Evolutionary conservation across 768 basidiomycete genomes (phyloP).

Genomic region (Solioccasus polychromus): DNA sequence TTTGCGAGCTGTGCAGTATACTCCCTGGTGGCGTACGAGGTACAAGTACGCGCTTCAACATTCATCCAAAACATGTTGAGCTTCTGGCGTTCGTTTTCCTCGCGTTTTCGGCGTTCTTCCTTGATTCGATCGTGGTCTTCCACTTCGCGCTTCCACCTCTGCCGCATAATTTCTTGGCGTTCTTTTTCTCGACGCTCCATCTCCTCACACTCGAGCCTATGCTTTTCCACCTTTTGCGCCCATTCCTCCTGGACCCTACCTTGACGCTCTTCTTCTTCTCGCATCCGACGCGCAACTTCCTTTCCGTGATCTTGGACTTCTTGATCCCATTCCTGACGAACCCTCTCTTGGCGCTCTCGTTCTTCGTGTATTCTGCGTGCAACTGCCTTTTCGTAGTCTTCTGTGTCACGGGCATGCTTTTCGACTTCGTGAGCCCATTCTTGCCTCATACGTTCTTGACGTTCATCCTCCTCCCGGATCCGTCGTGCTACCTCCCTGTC

Average conservation of each 20-base stretch:
- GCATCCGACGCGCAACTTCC: background rate
- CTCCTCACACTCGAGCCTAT: slow-evolving; percentile 10
- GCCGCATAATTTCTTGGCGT: slow-evolving; percentile 7
- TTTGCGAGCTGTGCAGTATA: slow-evolving; percentile 30
- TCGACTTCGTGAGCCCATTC: slow-evolving; percentile 6
- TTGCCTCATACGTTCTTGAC: slow-evolving; percentile 4
- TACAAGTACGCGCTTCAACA: slow-evolving; percentile 20
- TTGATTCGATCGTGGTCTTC: slow-evolving; percentile 15
- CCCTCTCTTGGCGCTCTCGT: slow-evolving; percentile 5
- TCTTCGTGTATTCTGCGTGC: slow-evolving; percentile 6
- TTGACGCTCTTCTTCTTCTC: slow-evolving; percentile 7
- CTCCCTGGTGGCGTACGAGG: slow-evolving; percentile 24
- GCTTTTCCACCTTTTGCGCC: slow-evolving; percentile 2
- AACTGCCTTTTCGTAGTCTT: slow-evolving; percentile 3
- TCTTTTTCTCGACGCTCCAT: slow-evolving; percentile 9
- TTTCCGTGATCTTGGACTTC: slow-evolving; percentile 5
- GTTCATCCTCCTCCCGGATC: slow-evolving; percentile 4
- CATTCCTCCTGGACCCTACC: slow-evolving; percentile 1
- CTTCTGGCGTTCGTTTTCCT: slow-evolving; percentile 27
- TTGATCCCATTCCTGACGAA: slow-evolving; percentile 1
- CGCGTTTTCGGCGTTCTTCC: slow-evolving; percentile 15
- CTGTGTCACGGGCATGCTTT: background rate
- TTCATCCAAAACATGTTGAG: slow-evolving; percentile 25
- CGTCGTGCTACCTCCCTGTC: slow-evolving; percentile 7
- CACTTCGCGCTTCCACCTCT: slow-evolving; percentile 16